Evolutionary conservation across 192 early-diverging fungal genomes (phyloP).

Genomic region (Phycomyces nitens): DNA sequence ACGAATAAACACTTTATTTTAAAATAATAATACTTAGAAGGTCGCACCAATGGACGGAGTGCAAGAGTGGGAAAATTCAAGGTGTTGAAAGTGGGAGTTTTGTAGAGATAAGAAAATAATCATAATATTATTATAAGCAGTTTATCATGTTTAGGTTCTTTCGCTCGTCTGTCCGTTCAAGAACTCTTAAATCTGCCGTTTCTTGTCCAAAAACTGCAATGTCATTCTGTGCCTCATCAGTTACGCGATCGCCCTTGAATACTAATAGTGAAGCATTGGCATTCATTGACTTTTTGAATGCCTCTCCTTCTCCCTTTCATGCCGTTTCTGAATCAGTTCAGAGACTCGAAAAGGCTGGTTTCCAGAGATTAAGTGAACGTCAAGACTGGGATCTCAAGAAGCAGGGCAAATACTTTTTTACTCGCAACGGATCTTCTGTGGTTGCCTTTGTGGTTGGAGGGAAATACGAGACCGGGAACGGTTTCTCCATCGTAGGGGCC

Average conservation of each 20-base stretch:
- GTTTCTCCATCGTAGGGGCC: slow-evolving; percentile 87
- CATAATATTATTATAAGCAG: too few relatives aligned
- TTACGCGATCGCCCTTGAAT: not conserved
- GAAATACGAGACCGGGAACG: slow-evolving; percentile 75
- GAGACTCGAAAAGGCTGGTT: slow-evolving; percentile 74
- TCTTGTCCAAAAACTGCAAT: slow-evolving; percentile 2
- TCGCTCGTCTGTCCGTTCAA: not conserved
- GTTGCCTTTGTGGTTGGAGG: slow-evolving; percentile 95
- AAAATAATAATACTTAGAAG: not conserved
- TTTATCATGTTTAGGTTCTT: too few relatives aligned
- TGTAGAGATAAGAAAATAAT: too few relatives aligned
- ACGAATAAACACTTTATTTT: not conserved
- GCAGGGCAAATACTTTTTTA: slow-evolving; percentile 94
- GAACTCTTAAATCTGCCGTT: slow-evolving; percentile 1
- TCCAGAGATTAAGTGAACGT: slow-evolving; percentile 82
- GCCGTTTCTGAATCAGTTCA: slow-evolving; percentile 77
- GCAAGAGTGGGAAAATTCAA: not conserved
- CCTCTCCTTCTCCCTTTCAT: slow-evolving; percentile 94
- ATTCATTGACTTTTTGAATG: slow-evolving; percentile 89
- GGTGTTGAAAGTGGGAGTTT: not conserved
- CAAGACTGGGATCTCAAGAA: slow-evolving; percentile 76
- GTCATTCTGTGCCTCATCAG: slow-evolving; percentile 12
- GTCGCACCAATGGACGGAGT: slow-evolving; percentile 1
- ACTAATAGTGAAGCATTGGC: slow-evolving; percentile 34
- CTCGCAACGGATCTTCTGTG: slow-evolving; percentile 83